Evolutionary conservation across 2,329 filamentous ascomycete genomes (phyloP).

Genomic region (Malbranchea zuffiana): DNA sequence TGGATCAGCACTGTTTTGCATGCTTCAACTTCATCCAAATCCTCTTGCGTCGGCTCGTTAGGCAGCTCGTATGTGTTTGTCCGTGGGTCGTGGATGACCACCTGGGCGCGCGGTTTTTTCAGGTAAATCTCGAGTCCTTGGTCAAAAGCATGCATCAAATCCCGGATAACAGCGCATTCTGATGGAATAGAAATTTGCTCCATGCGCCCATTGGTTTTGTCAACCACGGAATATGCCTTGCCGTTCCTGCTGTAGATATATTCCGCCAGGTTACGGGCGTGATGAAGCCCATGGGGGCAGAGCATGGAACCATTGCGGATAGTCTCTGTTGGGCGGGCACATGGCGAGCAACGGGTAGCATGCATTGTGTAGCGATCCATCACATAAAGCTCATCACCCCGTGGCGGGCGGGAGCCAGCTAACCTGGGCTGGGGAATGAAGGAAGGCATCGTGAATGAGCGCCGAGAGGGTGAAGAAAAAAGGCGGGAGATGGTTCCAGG

Average conservation of each 20-base stretch:
- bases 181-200: slow-evolving; percentile 35
- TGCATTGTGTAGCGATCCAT: slow-evolving; percentile 27
- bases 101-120: slow-evolving; percentile 6
- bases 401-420: slow-evolving; percentile 17
- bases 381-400: slow-evolving; percentile 27
- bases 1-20: not conserved
- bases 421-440: slow-evolving; percentile 14
- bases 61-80: not conserved
- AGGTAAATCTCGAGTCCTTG: slow-evolving; percentile 24
- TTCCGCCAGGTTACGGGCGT: slow-evolving; percentile 25
- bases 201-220: slow-evolving; percentile 28
- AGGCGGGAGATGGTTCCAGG: not conserved
- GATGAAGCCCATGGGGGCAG: slow-evolving; percentile 26
- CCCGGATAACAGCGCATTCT: slow-evolving; percentile 25
- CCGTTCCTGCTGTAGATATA: slow-evolving; percentile 28
- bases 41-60: not conserved
- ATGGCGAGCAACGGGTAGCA: slow-evolving; percentile 24
- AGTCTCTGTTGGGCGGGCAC: slow-evolving; percentile 22
- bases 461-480: not conserved
- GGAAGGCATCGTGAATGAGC: slow-evolving; percentile 37
- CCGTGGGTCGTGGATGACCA: slow-evolving; percentile 8
- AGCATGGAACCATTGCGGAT: slow-evolving; percentile 21
- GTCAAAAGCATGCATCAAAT: slow-evolving; percentile 35
- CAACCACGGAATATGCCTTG: slow-evolving; percentile 34
- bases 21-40: not conserved